A percentile compares a stretch with the other conserved stretches of the same genome.
phyloP scores from a whole-genome alignment of 176 grass and related monocot species.

The Rhynchospora breviuscula region DNA sequence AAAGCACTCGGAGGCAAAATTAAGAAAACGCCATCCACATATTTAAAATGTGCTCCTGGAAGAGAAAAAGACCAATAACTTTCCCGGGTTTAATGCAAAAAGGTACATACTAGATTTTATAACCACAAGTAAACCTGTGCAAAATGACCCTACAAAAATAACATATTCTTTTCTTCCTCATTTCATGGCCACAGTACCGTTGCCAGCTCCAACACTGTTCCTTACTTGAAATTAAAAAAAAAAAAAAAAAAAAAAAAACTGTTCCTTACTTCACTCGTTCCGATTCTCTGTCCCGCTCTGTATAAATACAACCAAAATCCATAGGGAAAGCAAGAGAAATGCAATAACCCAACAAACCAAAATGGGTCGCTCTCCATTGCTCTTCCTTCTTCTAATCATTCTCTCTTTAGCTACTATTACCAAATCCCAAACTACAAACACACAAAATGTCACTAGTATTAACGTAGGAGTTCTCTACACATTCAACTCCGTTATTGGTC shows the following conservation, averaged over 20 bases:
- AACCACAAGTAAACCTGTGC: neutral
- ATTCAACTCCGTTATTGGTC: constrained; percentile 66
- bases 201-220: constrained; percentile 12
- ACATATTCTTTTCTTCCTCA: constrained; percentile 8
- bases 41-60: neutral
- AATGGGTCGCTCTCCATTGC: constrained; percentile 11
- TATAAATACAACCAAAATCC: neutral
- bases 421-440: constrained; percentile 9
- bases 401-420: constrained; percentile 5
- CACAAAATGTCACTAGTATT: constrained; percentile 16
- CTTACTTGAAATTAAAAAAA: no score
- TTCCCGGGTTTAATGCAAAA: no score
- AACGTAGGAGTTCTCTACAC: constrained; percentile 68
- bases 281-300: neutral
- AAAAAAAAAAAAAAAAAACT: no score
- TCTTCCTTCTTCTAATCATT: neutral
- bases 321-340: neutral
- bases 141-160: neutral
- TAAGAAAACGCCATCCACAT: neutral
- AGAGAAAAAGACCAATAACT: neutral
- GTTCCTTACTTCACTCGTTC: constrained; percentile 8
- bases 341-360: neutral
- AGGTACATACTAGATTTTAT: no score
- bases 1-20: neutral
- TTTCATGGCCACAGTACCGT: neutral